phyloP scores from a whole-genome alignment of 495 filamentous ascomycete species.

The Xylaria sp. region DNA sequence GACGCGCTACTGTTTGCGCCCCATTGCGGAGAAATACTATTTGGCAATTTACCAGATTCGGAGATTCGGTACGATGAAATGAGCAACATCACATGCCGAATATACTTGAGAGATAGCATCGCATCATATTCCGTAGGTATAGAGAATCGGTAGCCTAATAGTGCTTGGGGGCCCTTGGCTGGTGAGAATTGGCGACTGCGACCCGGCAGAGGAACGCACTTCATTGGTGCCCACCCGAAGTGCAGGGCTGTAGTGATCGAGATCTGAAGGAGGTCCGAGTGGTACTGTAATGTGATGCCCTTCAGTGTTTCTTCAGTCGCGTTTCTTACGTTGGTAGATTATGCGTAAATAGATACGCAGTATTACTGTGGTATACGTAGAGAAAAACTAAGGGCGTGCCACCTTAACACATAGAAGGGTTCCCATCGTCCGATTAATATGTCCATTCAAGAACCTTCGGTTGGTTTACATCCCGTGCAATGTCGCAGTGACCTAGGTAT shows the following conservation, averaged over 20 bases:
- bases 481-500: neutral
- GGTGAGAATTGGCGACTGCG: neutral
- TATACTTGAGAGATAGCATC: neutral
- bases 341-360: too few relatives aligned
- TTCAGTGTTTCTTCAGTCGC: neutral
- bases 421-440: neutral
- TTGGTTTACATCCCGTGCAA: neutral
- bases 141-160: neutral
- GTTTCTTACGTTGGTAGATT: neutral
- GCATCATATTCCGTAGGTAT: neutral
- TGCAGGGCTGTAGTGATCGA: neutral
- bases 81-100: conserved; percentile 18
- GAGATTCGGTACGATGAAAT: conserved; percentile 27
- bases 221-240: neutral
- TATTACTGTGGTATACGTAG: neutral
- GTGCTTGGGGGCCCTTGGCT: too few relatives aligned
- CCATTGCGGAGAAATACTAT: conserved; percentile 34
- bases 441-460: neutral
- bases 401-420: neutral
- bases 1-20: conserved; percentile 27
- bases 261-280: neutral
- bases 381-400: neutral
- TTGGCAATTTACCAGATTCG: conserved; percentile 25
- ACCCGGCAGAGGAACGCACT: neutral
- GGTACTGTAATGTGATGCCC: neutral